These are phyloP conservation scores for Hypoxylon intermedium DNA, from an alignment of 495 filamentous ascomycete genomes.

Conservation along the genomic window DNA sequence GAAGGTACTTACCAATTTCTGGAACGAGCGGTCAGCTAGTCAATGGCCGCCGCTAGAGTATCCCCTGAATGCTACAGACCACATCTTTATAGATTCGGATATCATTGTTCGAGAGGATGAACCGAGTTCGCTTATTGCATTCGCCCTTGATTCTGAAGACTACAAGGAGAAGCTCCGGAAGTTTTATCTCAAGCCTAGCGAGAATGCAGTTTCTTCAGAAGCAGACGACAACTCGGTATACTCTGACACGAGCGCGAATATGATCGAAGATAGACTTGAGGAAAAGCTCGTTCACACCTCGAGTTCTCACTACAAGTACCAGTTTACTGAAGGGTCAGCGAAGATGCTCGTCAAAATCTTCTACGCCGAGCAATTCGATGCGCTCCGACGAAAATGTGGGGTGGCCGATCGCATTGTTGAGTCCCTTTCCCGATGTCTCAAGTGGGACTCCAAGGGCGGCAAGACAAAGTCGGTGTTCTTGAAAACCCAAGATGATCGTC, in stretches of 20 bases:
- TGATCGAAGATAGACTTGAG: constrained; percentile 68
- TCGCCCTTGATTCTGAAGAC: constrained; percentile 83
- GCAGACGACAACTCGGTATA: constrained; percentile 32
- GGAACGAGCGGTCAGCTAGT: constrained; percentile 96
- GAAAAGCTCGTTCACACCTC: constrained; percentile 79
- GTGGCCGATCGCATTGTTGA: constrained; percentile 93
- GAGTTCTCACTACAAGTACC: constrained; percentile 91
- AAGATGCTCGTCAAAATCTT: constrained; percentile 98
- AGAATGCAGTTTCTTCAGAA: constrained; percentile 50
- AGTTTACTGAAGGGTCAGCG: constrained; percentile 88
- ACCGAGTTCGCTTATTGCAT: constrained; percentile 93
- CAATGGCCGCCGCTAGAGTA: constrained; percentile 96
- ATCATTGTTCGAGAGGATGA: constrained; percentile 97
- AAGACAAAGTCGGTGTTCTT: constrained; percentile 99
- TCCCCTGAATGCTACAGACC: constrained; percentile 83
- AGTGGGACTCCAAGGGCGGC: constrained; percentile 98
- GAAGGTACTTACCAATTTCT: constrained; percentile 95
- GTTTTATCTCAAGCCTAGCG: constrained; percentile 32
- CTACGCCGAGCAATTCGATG: constrained; percentile 97
- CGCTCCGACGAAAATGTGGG: constrained; percentile 88
- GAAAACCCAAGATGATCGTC: constrained; percentile 92
- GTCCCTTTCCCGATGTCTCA: constrained; percentile 89
- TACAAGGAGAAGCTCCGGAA: constrained; percentile 83
- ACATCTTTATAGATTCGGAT: constrained; percentile 97
- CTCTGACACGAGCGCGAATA: constrained; percentile 35